phyloP scores from a whole-genome alignment of 2,329 filamentous ascomycete species.

The Aspergillus amoenus region DNA sequence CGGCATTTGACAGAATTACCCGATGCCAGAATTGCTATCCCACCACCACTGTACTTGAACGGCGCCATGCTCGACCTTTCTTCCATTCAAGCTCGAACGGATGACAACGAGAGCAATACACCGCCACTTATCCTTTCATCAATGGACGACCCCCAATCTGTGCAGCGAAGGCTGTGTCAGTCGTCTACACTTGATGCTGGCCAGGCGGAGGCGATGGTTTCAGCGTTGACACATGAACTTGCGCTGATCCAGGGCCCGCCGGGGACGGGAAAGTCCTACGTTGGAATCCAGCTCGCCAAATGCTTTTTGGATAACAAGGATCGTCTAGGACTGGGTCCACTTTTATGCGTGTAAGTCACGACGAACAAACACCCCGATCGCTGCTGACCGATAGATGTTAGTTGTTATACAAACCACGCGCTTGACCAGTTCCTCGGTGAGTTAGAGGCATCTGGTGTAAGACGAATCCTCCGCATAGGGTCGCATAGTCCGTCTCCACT shows the following conservation, averaged over 20 bases:
- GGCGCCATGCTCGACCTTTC: too few relatives aligned
- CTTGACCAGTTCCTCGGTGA: slow-evolving; percentile 12
- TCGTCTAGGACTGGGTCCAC: neutral
- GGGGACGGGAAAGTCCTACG: slow-evolving; percentile 27
- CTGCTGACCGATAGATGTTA: neutral
- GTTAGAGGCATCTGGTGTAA: slow-evolving; percentile 1
- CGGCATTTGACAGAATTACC: too few relatives aligned
- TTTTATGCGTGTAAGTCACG: neutral
- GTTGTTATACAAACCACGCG: slow-evolving; percentile 14
- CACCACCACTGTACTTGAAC: too few relatives aligned
- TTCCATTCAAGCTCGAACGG: too few relatives aligned
- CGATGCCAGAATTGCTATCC: too few relatives aligned
- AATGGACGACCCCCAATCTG: too few relatives aligned
- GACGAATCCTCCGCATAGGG: slow-evolving; percentile 7
- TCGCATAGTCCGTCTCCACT: neutral
- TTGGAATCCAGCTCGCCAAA: slow-evolving; percentile 21
- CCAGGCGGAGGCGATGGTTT: slow-evolving; percentile 7
- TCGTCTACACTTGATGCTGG: slow-evolving; percentile 4
- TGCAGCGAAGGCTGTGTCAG: too few relatives aligned
- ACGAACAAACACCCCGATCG: neutral
- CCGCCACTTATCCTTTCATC: too few relatives aligned
- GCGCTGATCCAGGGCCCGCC: slow-evolving; percentile 27
- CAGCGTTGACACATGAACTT: slow-evolving; percentile 15
- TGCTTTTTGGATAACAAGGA: neutral
- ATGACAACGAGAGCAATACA: too few relatives aligned